Evolutionary conservation across 2,329 filamentous ascomycete species (phyloP).

Genomic region (Calonectria leucothoes): DNA sequence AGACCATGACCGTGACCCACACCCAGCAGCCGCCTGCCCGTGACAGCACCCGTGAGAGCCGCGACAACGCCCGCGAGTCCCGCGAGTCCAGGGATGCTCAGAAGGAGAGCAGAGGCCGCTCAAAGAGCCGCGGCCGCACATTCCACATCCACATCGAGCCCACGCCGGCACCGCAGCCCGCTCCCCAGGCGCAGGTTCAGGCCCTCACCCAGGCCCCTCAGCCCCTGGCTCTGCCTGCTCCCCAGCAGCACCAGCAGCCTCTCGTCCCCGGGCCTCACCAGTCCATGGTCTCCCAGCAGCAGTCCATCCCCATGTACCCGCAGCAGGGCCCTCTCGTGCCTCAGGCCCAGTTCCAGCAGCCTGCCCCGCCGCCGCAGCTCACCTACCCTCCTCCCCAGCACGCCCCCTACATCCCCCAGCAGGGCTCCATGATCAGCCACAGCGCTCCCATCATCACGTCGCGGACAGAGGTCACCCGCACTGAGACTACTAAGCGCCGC

Average conservation of each 20-base stretch:
- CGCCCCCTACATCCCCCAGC: not conserved
- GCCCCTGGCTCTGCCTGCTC: not conserved
- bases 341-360: conserved; percentile 1
- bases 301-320: conserved; percentile 26
- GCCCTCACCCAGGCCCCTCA: conserved; percentile 6
- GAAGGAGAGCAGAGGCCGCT: conserved; percentile 32
- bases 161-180: conserved; percentile 21
- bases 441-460: not conserved
- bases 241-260: not conserved
- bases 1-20: conserved; percentile 24
- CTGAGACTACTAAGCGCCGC: conserved; percentile 19
- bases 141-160: conserved; percentile 44
- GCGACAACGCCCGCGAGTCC: conserved; percentile 4
- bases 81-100: conserved; percentile 29
- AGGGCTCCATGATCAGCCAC: not conserved
- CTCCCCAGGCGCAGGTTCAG: conserved; percentile 4
- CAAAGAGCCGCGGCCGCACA: conserved; percentile 41
- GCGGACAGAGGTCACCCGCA: conserved; percentile 7
- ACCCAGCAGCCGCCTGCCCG: conserved; percentile 24
- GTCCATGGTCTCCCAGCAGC: conserved; percentile 7
- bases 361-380: not conserved
- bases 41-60: not conserved
- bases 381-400: not conserved
- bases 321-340: conserved; percentile 17
- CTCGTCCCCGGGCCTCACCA: conserved; percentile 11